These are phyloP conservation scores for Saccharomyces jurei DNA, from an alignment of 805 yeast genomes.

Conservation along the genomic window DNA sequence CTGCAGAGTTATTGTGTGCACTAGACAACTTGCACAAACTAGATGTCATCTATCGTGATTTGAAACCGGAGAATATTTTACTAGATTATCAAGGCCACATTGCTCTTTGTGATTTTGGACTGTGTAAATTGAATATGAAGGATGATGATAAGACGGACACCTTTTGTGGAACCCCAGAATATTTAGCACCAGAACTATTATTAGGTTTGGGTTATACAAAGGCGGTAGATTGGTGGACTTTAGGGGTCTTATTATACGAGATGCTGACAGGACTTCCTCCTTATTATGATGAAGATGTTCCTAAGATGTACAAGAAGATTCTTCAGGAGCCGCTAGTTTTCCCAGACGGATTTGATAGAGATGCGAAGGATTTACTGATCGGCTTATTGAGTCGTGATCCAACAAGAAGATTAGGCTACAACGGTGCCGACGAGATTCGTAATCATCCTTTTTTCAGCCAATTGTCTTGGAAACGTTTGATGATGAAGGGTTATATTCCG, in stretches of 20 bases:
- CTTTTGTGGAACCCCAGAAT: constrained; percentile 97
- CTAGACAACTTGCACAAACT: constrained; percentile 84
- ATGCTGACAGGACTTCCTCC: constrained; percentile 98
- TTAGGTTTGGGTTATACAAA: constrained; percentile 91
- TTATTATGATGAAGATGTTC: constrained; percentile 88
- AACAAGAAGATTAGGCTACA: constrained; percentile 59
- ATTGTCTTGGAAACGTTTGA: constrained; percentile 80
- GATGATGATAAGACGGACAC: constrained; percentile 82
- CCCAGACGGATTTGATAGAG: constrained; percentile 79
- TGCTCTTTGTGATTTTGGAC: constrained; percentile 94
- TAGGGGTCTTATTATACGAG: constrained; percentile 87
- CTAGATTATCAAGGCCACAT: constrained; percentile 96
- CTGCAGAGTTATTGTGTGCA: constrained; percentile 89
- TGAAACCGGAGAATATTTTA: constrained; percentile 92
- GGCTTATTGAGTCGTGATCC: constrained; percentile 84
- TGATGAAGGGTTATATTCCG: constrained; percentile 83
- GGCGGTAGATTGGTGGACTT: constrained; percentile 97
- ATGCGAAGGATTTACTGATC: constrained; percentile 72
- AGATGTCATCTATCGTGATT: constrained; percentile 89
- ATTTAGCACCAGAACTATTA: constrained; percentile 88
- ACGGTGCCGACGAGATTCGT: constrained; percentile 80
- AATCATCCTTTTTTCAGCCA: constrained; percentile 79
- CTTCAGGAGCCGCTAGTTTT: constrained; percentile 81
- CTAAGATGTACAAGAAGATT: constrained; percentile 89
- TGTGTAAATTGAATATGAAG: constrained; percentile 92